phyloP scores from a whole-genome alignment of 2,329 filamentous ascomycete genomes.

The Pseudogymnoascus sp. region DNA sequence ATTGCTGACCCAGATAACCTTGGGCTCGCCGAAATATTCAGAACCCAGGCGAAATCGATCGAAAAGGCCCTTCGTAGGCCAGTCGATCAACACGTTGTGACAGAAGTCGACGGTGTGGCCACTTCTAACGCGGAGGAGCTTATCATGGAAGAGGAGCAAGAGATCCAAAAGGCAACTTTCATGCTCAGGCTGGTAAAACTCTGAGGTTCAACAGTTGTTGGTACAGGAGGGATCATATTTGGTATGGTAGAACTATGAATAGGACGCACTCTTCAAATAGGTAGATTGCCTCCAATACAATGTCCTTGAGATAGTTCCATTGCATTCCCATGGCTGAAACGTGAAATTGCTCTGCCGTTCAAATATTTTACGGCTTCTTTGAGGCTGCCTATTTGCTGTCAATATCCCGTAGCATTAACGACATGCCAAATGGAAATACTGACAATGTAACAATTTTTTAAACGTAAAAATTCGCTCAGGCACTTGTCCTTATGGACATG shows the following conservation, averaged over 20 bases:
- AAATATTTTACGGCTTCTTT: slow-evolving; percentile 36
- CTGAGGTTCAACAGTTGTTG: slow-evolving; percentile 34
- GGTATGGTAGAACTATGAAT: neutral
- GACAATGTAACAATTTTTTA: slow-evolving; percentile 87
- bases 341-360: slow-evolving; percentile 1
- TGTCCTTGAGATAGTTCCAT: neutral
- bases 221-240: slow-evolving; percentile 4
- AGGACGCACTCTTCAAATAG: neutral
- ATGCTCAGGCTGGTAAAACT: slow-evolving; percentile 68
- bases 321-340: neutral
- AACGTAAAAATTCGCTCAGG: slow-evolving; percentile 68
- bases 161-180: slow-evolving; percentile 76
- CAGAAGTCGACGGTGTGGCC: slow-evolving; percentile 49
- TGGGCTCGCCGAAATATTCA: slow-evolving; percentile 63
- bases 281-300: slow-evolving; percentile 2
- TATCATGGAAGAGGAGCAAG: slow-evolving; percentile 76
- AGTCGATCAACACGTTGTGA: slow-evolving; percentile 60
- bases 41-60: slow-evolving; percentile 58
- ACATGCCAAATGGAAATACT: slow-evolving; percentile 23
- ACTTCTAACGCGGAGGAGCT: slow-evolving; percentile 45
- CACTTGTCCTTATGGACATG: slow-evolving; percentile 89
- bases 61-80: slow-evolving; percentile 72
- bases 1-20: slow-evolving; percentile 70
- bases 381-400: slow-evolving; percentile 39
- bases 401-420: slow-evolving; percentile 12